Base-by-base conservation (phyloP, 2,329 filamentous ascomycete genomes). In the Lecanicillium sp. region DNA sequence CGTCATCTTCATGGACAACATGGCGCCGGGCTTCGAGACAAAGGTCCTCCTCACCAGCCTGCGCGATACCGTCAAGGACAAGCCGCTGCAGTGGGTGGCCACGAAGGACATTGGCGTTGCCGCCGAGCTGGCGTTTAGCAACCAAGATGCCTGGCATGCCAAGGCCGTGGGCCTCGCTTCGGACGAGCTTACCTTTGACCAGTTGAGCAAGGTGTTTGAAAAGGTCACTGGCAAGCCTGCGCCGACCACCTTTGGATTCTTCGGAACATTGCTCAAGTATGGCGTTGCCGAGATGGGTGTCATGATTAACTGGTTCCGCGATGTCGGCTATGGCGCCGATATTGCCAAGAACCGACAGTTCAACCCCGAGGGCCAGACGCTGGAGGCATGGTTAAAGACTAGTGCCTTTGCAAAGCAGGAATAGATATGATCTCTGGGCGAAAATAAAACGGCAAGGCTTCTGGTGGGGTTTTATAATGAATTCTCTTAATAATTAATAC, bases 1-100 rank as follows among this genome's bases (percentile, higher is more conserved):
- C 0, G 70, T 73, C 0, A 74, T 71, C 2, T 83, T 83, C 58
- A 74, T 79, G 62, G 77, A 83, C 7, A 73, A 72, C 57, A 7
- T 25, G 22, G 22, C 22, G 7, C 22, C 22, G 6, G 22, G 22
- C 22, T 48, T 64, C 11, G 48, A 43, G 2, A 57, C 59, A 36
- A 56, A 56, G 36, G 50, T 64, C n/a, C 64, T 64, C 49, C 15
- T 60, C 39, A 49, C 60, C 2, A 56, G 55, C 5, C 33, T 61
- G 37, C 51, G 45, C 6, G 60, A 59, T 38, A 46, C 41, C 22
- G 7, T 25, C 22, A 25, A 25, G 22, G 22, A 25, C 22, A 25
- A 58, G 44, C 49, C 53, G 6, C 42, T 68, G 36, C 66, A 70
- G 40, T 58, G 63, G 47, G 51, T 71, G 9, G 58, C 65, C 2